phyloP scores from a whole-genome alignment of 2,329 filamentous ascomycete species.

The Podosphaera leucotricha region DNA sequence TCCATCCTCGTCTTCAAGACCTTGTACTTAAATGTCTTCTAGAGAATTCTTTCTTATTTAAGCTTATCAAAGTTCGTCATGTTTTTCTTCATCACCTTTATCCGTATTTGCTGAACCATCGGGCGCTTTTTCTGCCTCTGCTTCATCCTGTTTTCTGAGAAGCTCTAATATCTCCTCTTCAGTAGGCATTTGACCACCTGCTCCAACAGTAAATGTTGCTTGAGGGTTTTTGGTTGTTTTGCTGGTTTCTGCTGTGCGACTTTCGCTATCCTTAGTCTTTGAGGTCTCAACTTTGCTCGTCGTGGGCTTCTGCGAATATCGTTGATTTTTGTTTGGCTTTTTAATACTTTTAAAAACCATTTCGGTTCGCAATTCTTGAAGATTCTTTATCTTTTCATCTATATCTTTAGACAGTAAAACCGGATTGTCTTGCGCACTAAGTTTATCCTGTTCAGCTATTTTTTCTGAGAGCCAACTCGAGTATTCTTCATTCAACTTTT shows the following conservation, averaged over 20 bases:
- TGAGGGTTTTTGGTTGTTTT: neutral
- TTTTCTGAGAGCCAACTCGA: slow-evolving; percentile 55
- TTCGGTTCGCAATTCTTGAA: slow-evolving; percentile 47
- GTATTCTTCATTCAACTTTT: slow-evolving; percentile 36
- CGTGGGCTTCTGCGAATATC: slow-evolving; percentile 18
- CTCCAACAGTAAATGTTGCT: slow-evolving; percentile 17
- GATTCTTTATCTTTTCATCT: slow-evolving; percentile 39
- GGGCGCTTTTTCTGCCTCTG: slow-evolving; percentile 5
- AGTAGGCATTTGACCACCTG: slow-evolving; percentile 21
- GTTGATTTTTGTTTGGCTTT: slow-evolving; percentile 22
- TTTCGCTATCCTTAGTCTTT: slow-evolving; percentile 13
- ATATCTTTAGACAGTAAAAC: slow-evolving; percentile 52
- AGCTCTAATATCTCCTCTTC: slow-evolving; percentile 29
- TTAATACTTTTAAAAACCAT: slow-evolving; percentile 46
- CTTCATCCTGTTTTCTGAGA: slow-evolving; percentile 19
- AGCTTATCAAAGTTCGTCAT: slow-evolving; percentile 9
- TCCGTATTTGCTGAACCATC: slow-evolving; percentile 1
- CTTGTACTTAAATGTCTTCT: no score
- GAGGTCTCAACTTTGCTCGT: slow-evolving; percentile 18
- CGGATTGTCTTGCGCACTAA: slow-evolving; percentile 48
- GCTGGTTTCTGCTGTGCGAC: slow-evolving; percentile 13
- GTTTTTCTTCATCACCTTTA: slow-evolving; percentile 2
- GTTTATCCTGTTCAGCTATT: slow-evolving; percentile 43
- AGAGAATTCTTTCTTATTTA: neutral
- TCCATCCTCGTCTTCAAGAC: no score